Conservation (phyloP, 1,139 yeast species). For the Sporopachydermia cereana region DNA sequence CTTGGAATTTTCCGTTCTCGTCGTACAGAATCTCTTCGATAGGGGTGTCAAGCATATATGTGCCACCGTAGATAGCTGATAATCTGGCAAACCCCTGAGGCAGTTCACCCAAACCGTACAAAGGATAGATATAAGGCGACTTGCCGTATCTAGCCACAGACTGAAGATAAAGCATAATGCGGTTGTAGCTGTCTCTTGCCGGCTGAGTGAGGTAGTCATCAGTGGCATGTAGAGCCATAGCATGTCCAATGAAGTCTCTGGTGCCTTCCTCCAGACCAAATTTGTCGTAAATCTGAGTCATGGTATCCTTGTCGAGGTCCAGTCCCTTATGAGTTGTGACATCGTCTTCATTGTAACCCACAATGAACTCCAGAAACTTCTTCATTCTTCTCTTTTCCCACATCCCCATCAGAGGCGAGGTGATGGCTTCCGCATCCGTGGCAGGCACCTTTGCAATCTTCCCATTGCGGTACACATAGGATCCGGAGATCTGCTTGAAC, state of each 20-base stretch:
- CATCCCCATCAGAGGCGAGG: slow-evolving; percentile 87
- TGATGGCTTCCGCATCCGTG: slow-evolving; percentile 80
- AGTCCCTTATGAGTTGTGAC: slow-evolving; percentile 75
- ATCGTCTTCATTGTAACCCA: slow-evolving; percentile 70
- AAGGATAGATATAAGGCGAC: slow-evolving; percentile 91
- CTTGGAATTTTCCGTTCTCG: slow-evolving; percentile 62
- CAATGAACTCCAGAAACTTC: slow-evolving; percentile 79
- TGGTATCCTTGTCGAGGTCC: slow-evolving; percentile 76
- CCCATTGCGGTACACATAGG: slow-evolving; percentile 86
- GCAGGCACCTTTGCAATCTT: slow-evolving; percentile 93
- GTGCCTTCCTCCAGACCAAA: slow-evolving; percentile 91
- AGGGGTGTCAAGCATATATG: slow-evolving; percentile 95
- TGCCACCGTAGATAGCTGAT: slow-evolving; percentile 96
- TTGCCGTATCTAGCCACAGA: slow-evolving; percentile 93
- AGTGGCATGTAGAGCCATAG: slow-evolving; percentile 95
- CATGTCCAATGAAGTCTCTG: slow-evolving; percentile 93
- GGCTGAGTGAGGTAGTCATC: slow-evolving; percentile 85
- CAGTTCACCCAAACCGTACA: slow-evolving; percentile 92
- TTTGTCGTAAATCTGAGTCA: slow-evolving; percentile 83
- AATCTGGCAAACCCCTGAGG: slow-evolving; percentile 98
- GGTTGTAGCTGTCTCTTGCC: slow-evolving; percentile 84
- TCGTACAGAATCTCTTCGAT: slow-evolving; percentile 77
- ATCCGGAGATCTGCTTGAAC: slow-evolving; percentile 90
- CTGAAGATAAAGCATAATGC: slow-evolving; percentile 75
- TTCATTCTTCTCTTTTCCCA: slow-evolving; percentile 95